Evolutionary conservation across 805 yeast genomes (phyloP).

Genomic region (Ogataea ganodermae): DNA sequence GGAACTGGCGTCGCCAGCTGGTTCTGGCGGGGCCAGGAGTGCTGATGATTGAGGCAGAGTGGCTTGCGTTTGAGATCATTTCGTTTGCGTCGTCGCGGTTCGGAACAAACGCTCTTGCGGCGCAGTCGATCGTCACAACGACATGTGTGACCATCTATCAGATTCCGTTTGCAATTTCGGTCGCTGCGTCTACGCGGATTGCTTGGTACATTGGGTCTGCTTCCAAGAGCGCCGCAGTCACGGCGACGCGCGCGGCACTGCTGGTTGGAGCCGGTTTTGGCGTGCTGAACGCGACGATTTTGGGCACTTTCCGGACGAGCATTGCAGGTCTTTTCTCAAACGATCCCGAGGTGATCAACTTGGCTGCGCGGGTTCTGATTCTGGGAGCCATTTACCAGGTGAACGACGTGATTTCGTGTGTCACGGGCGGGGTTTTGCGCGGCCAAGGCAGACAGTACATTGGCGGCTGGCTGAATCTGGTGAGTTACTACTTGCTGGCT

Average conservation of each 20-base stretch:
- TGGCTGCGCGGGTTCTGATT: constrained; percentile 57
- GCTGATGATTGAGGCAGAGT: constrained; percentile 61
- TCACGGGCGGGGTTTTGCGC: constrained; percentile 73
- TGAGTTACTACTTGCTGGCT: constrained; percentile 62
- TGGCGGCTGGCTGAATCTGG: constrained; percentile 58
- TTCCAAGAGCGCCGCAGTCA: constrained; percentile 38
- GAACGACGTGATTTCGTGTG: constrained; percentile 67
- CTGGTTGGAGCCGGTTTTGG: constrained; percentile 40
- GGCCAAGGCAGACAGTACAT: constrained; percentile 76
- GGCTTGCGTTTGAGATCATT: constrained; percentile 57
- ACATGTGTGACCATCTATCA: constrained; percentile 52
- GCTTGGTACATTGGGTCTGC: constrained; percentile 54
- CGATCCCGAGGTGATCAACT: constrained; percentile 55
- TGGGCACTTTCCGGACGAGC: constrained; percentile 43
- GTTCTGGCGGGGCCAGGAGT: constrained; percentile 55
- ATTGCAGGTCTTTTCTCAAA: constrained; percentile 59
- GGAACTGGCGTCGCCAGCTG: constrained; percentile 47
- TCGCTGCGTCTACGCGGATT: constrained; percentile 58
- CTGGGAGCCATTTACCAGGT: constrained; percentile 69
- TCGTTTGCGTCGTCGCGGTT: constrained; percentile 56
- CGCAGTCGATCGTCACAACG: constrained; percentile 50
- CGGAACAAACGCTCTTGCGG: constrained; percentile 55
- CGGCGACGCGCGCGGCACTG: constrained; percentile 41
- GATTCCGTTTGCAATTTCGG: constrained; percentile 59
- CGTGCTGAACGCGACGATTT: constrained; percentile 45